Percentiles rank a stretch among this genome's conserved stretches.
Evolutionary conservation across 768 basidiomycete genomes (phyloP).

Genomic region (Tylopilus subfusipes): DNA sequence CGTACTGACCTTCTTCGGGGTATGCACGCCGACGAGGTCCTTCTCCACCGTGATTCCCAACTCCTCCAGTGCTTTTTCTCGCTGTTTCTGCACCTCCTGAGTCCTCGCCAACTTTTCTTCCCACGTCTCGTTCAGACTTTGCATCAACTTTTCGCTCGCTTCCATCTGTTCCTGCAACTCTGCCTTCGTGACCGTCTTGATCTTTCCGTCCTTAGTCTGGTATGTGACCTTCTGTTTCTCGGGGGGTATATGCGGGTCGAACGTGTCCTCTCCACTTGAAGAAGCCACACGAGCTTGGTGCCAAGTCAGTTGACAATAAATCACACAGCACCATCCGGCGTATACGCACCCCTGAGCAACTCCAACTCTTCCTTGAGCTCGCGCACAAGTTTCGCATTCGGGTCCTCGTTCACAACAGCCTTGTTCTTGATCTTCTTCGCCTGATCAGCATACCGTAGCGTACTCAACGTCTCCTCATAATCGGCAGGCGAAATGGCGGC

Average conservation of each 20-base stretch:
- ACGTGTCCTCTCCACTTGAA: conserved; percentile 66
- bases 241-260: conserved; percentile 85
- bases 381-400: conserved; percentile 96
- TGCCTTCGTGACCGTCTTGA: conserved; percentile 95
- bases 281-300: conserved; percentile 70
- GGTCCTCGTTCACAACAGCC: conserved; percentile 98
- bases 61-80: conserved; percentile 97
- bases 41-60: conserved; percentile 97
- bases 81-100: conserved; percentile 92
- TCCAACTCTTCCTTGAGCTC: conserved; percentile 99
- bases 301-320: conserved; percentile 7
- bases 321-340: neutral
- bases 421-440: conserved; percentile 99
- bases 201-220: conserved; percentile 85
- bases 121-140: conserved; percentile 92
- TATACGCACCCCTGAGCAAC: conserved; percentile 68
- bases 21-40: conserved; percentile 93
- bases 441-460: conserved; percentile 95
- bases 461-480: conserved; percentile 96
- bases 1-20: conserved; percentile 78
- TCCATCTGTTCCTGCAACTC: conserved; percentile 97
- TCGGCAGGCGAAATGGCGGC: conserved; percentile 98
- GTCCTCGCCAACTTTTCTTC: conserved; percentile 91
- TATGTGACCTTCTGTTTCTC: conserved; percentile 96
- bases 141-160: conserved; percentile 92